phyloP scores from a whole-genome alignment of 495 filamentous ascomycete genomes.

The Bathelium albidoporum region DNA sequence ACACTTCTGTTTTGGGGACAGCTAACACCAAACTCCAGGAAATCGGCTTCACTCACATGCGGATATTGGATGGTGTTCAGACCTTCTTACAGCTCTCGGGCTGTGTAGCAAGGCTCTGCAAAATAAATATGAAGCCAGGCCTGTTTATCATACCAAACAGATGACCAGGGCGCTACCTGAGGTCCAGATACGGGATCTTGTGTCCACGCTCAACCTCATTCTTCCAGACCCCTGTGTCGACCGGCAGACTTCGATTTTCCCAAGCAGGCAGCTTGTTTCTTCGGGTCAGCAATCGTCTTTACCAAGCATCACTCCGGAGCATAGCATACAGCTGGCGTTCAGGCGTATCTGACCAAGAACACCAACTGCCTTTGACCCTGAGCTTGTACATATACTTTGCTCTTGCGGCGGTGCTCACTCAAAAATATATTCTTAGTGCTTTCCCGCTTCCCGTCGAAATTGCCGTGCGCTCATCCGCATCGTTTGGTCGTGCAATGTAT shows the following conservation, averaged over 20 bases:
- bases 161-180: not conserved
- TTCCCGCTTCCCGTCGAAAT: not conserved
- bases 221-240: no score
- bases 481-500: no score
- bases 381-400: not conserved
- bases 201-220: no score
- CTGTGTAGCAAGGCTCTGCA: conserved; percentile 79
- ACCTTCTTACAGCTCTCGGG: conserved; percentile 88
- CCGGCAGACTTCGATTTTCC: no score
- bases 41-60: conserved; percentile 99
- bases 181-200: no score
- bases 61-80: conserved; percentile 91
- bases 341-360: not conserved
- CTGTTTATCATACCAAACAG: conserved; percentile 52
- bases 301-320: no score
- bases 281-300: not conserved
- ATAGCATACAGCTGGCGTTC: not conserved
- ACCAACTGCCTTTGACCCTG: not conserved
- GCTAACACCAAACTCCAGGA: conserved; percentile 35
- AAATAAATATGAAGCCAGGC: conserved; percentile 88
- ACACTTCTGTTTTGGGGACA: not conserved
- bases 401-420: not conserved
- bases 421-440: not conserved
- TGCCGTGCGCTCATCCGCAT: no score
- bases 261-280: not conserved